Conservation (phyloP, 208 protist species). For the Crithidia acanthocephali region DNA sequence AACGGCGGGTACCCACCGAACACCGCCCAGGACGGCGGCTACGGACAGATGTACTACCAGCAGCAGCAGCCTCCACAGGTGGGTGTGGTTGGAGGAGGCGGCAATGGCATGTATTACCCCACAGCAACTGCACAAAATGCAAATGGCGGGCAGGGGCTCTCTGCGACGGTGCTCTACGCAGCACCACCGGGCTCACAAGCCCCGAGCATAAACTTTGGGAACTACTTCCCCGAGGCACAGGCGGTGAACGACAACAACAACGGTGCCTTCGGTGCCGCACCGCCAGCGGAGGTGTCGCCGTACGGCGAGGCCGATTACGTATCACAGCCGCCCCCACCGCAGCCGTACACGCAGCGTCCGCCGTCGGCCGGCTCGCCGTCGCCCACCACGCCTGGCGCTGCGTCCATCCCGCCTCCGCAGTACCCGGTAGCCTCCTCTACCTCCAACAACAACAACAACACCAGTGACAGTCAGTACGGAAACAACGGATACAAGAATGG, state of each 20-base stretch:
- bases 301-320: conserved; percentile 32
- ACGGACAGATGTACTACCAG: conserved; percentile 21
- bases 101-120: conserved; percentile 2
- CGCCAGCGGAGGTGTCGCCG: neutral
- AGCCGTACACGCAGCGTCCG: conserved; percentile 4
- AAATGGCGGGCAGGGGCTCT: neutral
- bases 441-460: neutral
- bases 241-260: conserved; percentile 3
- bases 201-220: neutral
- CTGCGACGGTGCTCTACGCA: conserved; percentile 20
- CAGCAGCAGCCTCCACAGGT: conserved; percentile 14
- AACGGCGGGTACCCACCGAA: neutral
- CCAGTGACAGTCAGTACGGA: neutral
- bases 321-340: neutral
- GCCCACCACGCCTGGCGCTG: neutral
- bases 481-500: neutral
- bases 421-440: neutral
- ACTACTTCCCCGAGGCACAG: conserved; percentile 26
- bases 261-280: neutral
- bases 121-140: neutral
- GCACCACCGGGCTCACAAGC: conserved; percentile 7
- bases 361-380: neutral
- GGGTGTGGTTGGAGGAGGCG: neutral
- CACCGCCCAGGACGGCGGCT: neutral
- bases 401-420: neutral